These are phyloP conservation scores for Prunus fruticosa DNA, from an alignment of 306 rosid genomes.

Conservation along the genomic window DNA sequence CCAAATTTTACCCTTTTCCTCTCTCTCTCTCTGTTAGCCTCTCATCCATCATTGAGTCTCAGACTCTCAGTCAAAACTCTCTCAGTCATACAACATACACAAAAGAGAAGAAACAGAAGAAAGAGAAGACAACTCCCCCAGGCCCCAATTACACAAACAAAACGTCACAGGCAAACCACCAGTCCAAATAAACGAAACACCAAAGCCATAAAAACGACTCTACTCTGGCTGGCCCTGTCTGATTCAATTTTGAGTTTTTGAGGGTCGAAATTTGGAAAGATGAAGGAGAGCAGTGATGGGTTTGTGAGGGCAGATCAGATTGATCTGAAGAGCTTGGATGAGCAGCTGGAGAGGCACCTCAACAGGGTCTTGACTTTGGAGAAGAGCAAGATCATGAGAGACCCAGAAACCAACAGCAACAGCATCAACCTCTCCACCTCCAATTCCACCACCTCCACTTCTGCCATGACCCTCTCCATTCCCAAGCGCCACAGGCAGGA, in stretches of 20 bases:
- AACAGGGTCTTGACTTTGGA: slow-evolving; percentile 73
- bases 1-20: not conserved
- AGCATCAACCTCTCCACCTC: slow-evolving; percentile 1
- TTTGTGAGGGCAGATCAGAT: slow-evolving; percentile 98
- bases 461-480: slow-evolving; percentile 18
- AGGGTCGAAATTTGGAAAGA: slow-evolving; percentile 8
- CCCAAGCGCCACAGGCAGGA: slow-evolving; percentile 62
- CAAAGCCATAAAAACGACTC: not conserved
- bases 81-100: not conserved
- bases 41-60: not conserved
- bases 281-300: slow-evolving; percentile 85
- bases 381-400: slow-evolving; percentile 51
- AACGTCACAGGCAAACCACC: not conserved
- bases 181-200: not conserved
- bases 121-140: too few species aligned
- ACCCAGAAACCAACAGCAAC: slow-evolving; percentile 33
- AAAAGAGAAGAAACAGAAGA: too few species aligned
- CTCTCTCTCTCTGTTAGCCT: not conserved
- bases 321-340: slow-evolving; percentile 97
- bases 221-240: not conserved
- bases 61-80: not conserved
- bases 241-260: not conserved
- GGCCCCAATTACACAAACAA: too few species aligned
- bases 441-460: slow-evolving; percentile 7
- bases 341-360: slow-evolving; percentile 87